Percentiles rank a stretch among this genome's conserved stretches.
Evolutionary conservation across 306 rosid genomes (phyloP).

Genomic region (Echinosophora koreensis): DNA sequence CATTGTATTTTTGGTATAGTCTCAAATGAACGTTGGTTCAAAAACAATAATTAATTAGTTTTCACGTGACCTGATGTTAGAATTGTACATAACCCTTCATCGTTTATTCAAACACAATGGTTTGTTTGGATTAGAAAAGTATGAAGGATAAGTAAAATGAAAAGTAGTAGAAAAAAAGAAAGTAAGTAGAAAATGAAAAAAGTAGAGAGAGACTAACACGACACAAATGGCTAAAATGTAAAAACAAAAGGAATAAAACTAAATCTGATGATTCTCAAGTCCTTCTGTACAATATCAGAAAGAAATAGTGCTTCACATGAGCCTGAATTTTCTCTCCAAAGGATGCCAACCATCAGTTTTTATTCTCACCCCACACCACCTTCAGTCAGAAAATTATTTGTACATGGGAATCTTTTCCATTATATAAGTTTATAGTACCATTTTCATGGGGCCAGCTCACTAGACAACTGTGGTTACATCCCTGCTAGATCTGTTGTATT

Average conservation of each 20-base stretch:
- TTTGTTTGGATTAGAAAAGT: no score
- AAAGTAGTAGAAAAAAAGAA: no score
- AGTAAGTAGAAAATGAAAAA: no score
- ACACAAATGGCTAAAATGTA: neutral
- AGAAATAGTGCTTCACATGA: conserved; percentile 27
- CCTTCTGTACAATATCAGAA: conserved; percentile 45
- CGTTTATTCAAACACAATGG: no score
- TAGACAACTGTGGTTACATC: conserved; percentile 62
- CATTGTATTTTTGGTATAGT: no score
- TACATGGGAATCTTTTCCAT: neutral
- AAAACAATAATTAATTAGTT: no score
- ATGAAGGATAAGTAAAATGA: no score
- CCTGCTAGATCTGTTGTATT: conserved; percentile 85
- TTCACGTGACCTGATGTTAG: no score
- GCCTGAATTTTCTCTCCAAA: neutral
- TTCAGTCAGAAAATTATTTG: conserved; percentile 20
- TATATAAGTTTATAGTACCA: neutral
- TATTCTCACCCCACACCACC: conserved; percentile 11
- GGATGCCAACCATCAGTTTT: neutral
- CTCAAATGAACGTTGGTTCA: no score
- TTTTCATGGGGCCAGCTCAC: conserved; percentile 22
- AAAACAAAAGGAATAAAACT: neutral
- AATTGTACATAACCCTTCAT: no score
- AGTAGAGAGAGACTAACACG: conserved; percentile 13
- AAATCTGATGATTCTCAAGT: conserved; percentile 39